Conservation (phyloP, 257 asterid genomes). For the Primulina eburnea region DNA sequence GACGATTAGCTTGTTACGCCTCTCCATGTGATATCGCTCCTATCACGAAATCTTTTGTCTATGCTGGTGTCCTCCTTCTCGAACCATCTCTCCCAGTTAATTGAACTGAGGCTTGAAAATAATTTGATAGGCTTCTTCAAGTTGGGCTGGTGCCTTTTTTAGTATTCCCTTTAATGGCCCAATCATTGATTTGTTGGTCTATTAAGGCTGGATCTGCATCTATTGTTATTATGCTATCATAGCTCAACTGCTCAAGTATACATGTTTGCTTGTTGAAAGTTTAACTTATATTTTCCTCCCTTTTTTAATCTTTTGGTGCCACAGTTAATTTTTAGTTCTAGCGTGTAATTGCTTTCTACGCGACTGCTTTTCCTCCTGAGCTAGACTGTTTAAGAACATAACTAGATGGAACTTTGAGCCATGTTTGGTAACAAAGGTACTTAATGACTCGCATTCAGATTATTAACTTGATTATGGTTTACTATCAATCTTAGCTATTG, state of each 20-base stretch:
- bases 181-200: too few relatives aligned
- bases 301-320: constrained; percentile 6
- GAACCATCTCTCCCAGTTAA: too few relatives aligned
- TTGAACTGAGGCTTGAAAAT: too few relatives aligned
- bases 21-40: too few relatives aligned
- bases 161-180: too few relatives aligned
- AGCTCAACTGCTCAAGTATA: not conserved
- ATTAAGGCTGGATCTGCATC: too few relatives aligned
- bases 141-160: too few relatives aligned
- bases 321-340: not conserved
- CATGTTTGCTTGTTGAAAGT: not conserved
- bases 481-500: constrained; percentile 8
- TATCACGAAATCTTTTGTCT: too few relatives aligned
- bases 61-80: too few relatives aligned
- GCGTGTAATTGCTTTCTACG: not conserved
- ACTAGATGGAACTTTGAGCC: not conserved
- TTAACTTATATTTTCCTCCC: not conserved
- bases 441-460: not conserved
- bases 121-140: too few relatives aligned
- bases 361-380: constrained; percentile 12
- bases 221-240: too few relatives aligned
- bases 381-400: constrained; percentile 3
- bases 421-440: not conserved
- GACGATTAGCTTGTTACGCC: too few relatives aligned
- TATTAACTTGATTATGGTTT: constrained; percentile 8